Evolutionary conservation across 768 basidiomycete species (phyloP).

Genomic region (Hygrocybe punicea): DNA sequence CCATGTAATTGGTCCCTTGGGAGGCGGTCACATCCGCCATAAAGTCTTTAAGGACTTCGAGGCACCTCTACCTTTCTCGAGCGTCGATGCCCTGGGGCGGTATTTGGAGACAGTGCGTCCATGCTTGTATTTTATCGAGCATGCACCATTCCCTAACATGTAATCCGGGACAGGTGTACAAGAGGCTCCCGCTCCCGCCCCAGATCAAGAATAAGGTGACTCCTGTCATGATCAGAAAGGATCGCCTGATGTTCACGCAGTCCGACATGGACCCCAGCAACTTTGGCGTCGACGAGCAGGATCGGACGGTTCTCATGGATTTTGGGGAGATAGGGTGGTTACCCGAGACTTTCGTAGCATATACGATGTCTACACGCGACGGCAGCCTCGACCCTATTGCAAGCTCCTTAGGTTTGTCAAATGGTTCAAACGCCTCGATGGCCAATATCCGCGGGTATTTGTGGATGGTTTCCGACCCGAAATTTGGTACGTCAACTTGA

Average conservation of each 20-base stretch:
- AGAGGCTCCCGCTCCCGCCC: conserved; percentile 3
- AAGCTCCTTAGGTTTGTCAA: conserved; percentile 4
- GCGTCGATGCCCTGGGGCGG: conserved; percentile 15
- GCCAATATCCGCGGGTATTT: conserved; percentile 4
- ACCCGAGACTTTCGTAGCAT: conserved; percentile 20
- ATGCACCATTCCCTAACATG: conserved; percentile 9
- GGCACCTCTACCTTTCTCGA: conserved; percentile 21
- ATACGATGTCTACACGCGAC: conserved; percentile 2
- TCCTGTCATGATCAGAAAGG: conserved; percentile 18
- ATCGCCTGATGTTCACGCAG: conserved; percentile 28
- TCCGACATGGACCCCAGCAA: conserved; percentile 28
- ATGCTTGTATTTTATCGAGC: conserved; percentile 11
- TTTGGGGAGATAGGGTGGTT: conserved; percentile 25
- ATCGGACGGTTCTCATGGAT: conserved; percentile 25
- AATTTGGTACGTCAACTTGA: conserved; percentile 14
- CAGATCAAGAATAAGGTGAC: not conserved
- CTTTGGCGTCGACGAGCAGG: conserved; percentile 27
- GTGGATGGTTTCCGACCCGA: conserved; percentile 5
- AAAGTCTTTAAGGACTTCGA: conserved; percentile 17
- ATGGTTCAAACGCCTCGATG: conserved; percentile 9
- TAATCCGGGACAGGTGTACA: conserved; percentile 10
- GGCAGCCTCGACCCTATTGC: conserved; percentile 7
- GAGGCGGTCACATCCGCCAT: conserved; percentile 18
- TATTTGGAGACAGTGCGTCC: conserved; percentile 17
- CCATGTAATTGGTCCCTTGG: conserved; percentile 14